A percentile compares a stretch with the other conserved stretches of the same genome.
Conservation (phyloP, 345 rosid species). For the Triadica sebifera region DNA sequence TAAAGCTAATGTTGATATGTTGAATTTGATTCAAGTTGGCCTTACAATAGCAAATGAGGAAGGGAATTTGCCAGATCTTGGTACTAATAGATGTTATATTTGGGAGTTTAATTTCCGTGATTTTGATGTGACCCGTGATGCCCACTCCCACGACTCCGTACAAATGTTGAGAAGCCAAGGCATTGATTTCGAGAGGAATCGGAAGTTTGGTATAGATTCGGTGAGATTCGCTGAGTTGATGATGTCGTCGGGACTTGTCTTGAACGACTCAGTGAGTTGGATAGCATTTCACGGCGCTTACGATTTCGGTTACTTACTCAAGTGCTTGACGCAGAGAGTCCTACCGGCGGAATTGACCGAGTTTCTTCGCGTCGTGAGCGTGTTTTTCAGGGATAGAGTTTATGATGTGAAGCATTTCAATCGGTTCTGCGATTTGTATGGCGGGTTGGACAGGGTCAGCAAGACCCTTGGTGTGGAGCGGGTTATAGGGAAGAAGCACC, state of each 20-base stretch:
- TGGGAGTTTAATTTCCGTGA: constrained; percentile 89
- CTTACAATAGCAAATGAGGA: constrained; percentile 54
- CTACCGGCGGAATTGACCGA: constrained; percentile 50
- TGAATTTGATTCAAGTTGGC: constrained; percentile 80
- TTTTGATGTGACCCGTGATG: constrained; percentile 59
- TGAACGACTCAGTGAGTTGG: constrained; percentile 78
- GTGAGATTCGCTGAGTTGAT: constrained; percentile 64
- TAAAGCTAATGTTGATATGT: constrained; percentile 79
- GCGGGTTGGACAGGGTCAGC: constrained; percentile 77
- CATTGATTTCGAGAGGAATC: constrained; percentile 66
- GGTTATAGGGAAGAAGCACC: constrained; percentile 78
- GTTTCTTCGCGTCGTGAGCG: constrained; percentile 45
- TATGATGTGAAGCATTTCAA: constrained; percentile 83
- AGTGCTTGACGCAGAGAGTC: constrained; percentile 62
- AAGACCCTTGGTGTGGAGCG: constrained; percentile 55
- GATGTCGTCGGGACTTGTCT: constrained; percentile 83
- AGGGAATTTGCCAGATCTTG: constrained; percentile 64
- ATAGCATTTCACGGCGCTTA: constrained; percentile 93
- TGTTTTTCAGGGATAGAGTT: constrained; percentile 57
- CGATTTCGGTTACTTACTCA: constrained; percentile 85
- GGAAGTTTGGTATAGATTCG: constrained; percentile 54
- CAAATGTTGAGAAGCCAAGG: constrained; percentile 76
- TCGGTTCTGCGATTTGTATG: constrained; percentile 61
- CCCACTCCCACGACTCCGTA: constrained; percentile 79
- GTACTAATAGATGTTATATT: constrained; percentile 39